These are phyloP conservation scores for Dactylis glomerata DNA, from an alignment of 176 grass and related monocot genomes.

Conservation along the genomic window DNA sequence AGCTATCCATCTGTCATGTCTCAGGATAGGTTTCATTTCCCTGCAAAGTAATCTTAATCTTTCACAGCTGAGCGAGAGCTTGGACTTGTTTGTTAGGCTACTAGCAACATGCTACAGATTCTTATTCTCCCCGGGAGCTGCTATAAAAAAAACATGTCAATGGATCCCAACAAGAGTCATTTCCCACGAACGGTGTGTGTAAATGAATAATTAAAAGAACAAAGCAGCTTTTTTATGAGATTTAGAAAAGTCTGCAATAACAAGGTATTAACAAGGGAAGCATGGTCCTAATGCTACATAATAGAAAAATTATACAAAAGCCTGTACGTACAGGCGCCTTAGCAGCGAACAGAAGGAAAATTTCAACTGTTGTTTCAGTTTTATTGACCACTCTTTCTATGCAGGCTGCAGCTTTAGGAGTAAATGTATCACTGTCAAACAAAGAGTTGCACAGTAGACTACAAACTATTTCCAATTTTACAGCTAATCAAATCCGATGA, in stretches of 20 bases:
- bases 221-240: background rate
- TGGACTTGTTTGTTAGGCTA: constrained; percentile 16
- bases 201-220: background rate
- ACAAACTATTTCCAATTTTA: background rate
- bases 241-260: background rate
- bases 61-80: constrained; percentile 1
- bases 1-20: constrained; percentile 28
- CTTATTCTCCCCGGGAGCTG: background rate
- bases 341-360: background rate
- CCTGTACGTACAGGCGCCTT: background rate
- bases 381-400: background rate
- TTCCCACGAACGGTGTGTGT: background rate
- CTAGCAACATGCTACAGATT: constrained; percentile 30
- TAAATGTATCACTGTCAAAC: background rate
- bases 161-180: background rate
- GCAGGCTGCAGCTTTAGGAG: background rate
- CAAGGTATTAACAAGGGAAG: background rate
- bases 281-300: background rate
- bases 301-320: background rate
- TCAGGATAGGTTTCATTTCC: background rate
- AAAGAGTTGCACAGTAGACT: background rate
- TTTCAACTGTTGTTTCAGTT: background rate
- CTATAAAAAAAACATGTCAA: background rate
- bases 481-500: background rate
- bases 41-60: constrained; percentile 1